Evolutionary conservation across 2,329 filamentous ascomycete genomes (phyloP).

Genomic region (Neonectria neomacrospora): DNA sequence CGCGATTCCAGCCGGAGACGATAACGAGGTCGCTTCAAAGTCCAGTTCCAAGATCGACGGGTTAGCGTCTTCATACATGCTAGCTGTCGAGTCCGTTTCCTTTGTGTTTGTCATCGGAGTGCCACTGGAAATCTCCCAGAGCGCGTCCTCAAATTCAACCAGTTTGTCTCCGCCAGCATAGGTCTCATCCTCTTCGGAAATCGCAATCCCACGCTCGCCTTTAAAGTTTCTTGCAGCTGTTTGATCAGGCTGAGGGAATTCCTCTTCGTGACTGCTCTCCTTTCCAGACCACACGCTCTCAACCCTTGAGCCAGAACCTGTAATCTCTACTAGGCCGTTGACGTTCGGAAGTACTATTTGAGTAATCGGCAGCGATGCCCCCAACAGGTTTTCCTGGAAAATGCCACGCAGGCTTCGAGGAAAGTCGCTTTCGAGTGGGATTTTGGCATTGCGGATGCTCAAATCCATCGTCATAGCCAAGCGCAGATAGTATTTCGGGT

Average conservation of each 20-base stretch:
- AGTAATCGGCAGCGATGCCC: background rate
- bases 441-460: slow-evolving; percentile 39
- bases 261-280: background rate
- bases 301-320: background rate
- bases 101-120: background rate
- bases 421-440: slow-evolving; percentile 41
- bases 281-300: background rate
- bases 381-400: slow-evolving; percentile 11
- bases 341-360: background rate
- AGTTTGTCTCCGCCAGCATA: background rate
- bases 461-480: slow-evolving; percentile 42
- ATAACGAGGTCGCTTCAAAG: background rate
- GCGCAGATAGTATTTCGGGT: slow-evolving; percentile 36
- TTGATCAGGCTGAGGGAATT: background rate
- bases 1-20: background rate
- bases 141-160: background rate
- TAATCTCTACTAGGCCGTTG: background rate
- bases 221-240: background rate
- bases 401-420: slow-evolving; percentile 28
- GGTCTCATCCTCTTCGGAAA: background rate
- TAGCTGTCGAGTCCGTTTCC: background rate
- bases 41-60: background rate
- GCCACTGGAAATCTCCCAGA: background rate
- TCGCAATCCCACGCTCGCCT: background rate
- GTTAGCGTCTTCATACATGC: background rate